These are phyloP conservation scores for Sarcodon aspratus DNA, from an alignment of 768 basidiomycete genomes.

Conservation along the genomic window DNA sequence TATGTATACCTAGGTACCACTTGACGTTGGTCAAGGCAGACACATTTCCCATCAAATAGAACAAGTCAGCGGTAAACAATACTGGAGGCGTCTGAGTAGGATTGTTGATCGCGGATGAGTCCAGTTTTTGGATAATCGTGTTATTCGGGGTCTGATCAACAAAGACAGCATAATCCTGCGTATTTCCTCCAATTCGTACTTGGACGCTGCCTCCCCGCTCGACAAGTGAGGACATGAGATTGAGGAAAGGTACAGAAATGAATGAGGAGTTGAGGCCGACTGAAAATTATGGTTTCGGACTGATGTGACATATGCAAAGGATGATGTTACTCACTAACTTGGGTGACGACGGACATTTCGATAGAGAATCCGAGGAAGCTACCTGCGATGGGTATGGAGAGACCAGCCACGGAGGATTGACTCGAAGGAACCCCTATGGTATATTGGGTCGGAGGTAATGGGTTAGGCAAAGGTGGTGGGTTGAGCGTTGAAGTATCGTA, in stretches of 20 bases:
- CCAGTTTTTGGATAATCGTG: conserved; percentile 38
- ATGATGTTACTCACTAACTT: conserved; percentile 38
- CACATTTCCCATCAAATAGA: conserved; percentile 54
- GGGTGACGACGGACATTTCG: conserved; percentile 61
- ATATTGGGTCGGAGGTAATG: conserved; percentile 27
- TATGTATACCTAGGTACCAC: conserved; percentile 46
- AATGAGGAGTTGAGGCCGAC: conserved; percentile 43
- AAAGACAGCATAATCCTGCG: conserved; percentile 53
- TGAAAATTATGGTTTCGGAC: conserved; percentile 8
- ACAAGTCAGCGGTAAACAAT: conserved; percentile 47
- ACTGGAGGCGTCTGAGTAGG: conserved; percentile 60
- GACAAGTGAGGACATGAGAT: conserved; percentile 63
- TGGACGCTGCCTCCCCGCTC: conserved; percentile 49
- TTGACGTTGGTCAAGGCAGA: conserved; percentile 45
- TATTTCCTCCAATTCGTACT: conserved; percentile 73
- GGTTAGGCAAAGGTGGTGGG: conserved; percentile 33
- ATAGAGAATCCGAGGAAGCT: conserved; percentile 67
- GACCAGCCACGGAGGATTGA: conserved; percentile 11
- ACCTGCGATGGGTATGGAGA: conserved; percentile 35
- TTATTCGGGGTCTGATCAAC: conserved; percentile 37
- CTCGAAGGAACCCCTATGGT: conserved; percentile 23
- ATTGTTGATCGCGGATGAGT: conserved; percentile 17
- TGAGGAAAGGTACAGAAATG: conserved; percentile 59
- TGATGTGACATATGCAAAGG: not conserved
- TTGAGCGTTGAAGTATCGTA: conserved; percentile 35